Percentiles rank a stretch among this genome's conserved stretches.
Evolutionary conservation across 257 asterid genomes (phyloP).

Genomic region (Scutellaria minor): DNA sequence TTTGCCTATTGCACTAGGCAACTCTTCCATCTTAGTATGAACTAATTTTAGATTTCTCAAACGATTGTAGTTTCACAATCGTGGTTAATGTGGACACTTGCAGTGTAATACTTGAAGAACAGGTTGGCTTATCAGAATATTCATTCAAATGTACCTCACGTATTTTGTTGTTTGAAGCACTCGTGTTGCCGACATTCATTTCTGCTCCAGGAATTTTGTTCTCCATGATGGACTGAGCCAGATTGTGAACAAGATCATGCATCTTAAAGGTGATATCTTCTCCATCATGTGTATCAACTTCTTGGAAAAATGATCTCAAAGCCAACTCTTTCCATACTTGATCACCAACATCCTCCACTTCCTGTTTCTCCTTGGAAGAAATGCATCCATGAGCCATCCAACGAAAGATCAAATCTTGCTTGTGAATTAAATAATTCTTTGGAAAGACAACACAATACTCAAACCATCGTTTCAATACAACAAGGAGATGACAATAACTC

Average conservation of each 20-base stretch:
- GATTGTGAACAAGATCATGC: neutral
- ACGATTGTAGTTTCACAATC: neutral
- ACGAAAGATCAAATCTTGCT: constrained; percentile 6
- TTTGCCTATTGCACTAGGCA: too few species aligned
- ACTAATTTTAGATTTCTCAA: constrained; percentile 11
- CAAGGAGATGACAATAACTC: constrained; percentile 41
- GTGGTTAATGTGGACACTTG: neutral
- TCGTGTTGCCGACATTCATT: too few species aligned
- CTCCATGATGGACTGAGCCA: neutral
- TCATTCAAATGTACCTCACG: neutral
- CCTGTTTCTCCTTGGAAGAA: neutral
- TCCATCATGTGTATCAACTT: too few species aligned
- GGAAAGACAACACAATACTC: constrained; percentile 37
- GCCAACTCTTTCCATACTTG: neutral
- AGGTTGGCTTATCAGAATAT: too few species aligned
- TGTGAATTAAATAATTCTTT: neutral
- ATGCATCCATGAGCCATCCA: constrained; percentile 31
- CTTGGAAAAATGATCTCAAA: neutral
- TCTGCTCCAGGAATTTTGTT: neutral
- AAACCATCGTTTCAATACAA: constrained; percentile 32
- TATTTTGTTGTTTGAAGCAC: neutral
- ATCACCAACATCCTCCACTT: constrained; percentile 10
- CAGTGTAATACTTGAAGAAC: too few species aligned
- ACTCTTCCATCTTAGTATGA: too few species aligned
- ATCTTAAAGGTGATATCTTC: neutral